These are phyloP conservation scores for Coniella lustricola DNA, from an alignment of 2,329 filamentous ascomycete species.

Conservation along the genomic window DNA sequence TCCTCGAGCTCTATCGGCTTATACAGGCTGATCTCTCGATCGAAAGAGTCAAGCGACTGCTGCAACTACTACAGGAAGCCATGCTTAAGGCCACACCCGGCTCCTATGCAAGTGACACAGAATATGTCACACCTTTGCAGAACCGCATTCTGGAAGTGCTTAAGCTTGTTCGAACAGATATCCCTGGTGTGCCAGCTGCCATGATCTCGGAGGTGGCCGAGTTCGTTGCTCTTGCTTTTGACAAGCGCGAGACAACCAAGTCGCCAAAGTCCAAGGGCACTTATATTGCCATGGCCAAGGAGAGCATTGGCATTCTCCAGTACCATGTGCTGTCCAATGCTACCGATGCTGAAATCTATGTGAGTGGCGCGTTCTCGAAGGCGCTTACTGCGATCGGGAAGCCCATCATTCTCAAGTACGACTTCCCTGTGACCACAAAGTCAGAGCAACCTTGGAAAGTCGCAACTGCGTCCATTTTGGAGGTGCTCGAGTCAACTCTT, in stretches of 20 bases:
- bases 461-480: conserved; percentile 64
- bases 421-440: conserved; percentile 65
- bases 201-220: conserved; percentile 64
- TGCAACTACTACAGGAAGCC: conserved; percentile 63
- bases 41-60: conserved; percentile 58
- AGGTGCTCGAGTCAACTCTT: conserved; percentile 60
- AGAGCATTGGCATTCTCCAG: conserved; percentile 65
- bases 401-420: conserved; percentile 74
- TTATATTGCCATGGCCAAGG: conserved; percentile 84
- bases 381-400: conserved; percentile 60
- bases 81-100: conserved; percentile 63
- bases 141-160: conserved; percentile 61
- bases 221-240: conserved; percentile 64
- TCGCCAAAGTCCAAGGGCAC: conserved; percentile 54
- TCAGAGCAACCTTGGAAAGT: conserved; percentile 70
- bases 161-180: conserved; percentile 59
- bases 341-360: conserved; percentile 60
- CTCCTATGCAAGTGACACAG: conserved; percentile 64
- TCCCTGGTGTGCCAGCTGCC: conserved; percentile 57
- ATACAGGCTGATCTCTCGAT: conserved; percentile 57
- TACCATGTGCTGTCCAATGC: conserved; percentile 53
- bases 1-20: conserved; percentile 72
- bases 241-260: conserved; percentile 25
- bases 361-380: conserved; percentile 56
- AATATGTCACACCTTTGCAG: conserved; percentile 68